Evolutionary conservation across 2,329 filamentous ascomycete species (phyloP), one percentile per base, ranked within the genome.

Genomic region (Penicillium vulpinum): DNA sequence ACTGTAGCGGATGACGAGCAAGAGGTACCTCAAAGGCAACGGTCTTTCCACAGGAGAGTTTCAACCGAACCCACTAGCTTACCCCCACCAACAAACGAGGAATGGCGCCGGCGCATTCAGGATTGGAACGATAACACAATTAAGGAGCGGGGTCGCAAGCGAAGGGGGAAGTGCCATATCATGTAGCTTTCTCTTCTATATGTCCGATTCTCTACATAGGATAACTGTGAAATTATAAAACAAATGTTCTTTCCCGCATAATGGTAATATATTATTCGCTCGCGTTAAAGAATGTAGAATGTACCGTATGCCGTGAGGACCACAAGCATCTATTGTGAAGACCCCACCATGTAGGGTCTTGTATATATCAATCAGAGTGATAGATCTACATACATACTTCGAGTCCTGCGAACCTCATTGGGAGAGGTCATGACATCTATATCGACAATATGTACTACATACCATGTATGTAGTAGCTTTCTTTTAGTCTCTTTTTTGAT

Each of bases 121-220:
- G 71, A 75, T 51, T 75, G 74, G 74, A 75, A 74, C 46, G 67
- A 73, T 57, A 66, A 68, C 43, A 75, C 72, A 11, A 73, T 75
- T 35, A 66, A 69, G 26, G 73, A 76, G 57, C 61, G 70, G 50
- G 68, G 62, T 51, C 72, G 67, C 53, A 73, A 68, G 48, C 67
- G 63, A 51, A 64, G 73, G 51, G 66, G 57, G 44, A 75, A 70
- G 57, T 77, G 75, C 60, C 62, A 67, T 36, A 62, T 77, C 50
- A 77, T 77, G 75, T 77, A 68, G 61, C 36, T 55, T 56, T 24
- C 22, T 51, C 5, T 48, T 43, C 39, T 48, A 36, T 52, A 33
- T 31, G 39, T 57, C 36, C 33, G 31, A 39, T 33, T 29, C 24
- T 40, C 13, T 21, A 18, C 24, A 18, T 10, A 31, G 11, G 15